Base-by-base conservation (phyloP, 331 rosid species). In the Arachis monticola region DNA sequence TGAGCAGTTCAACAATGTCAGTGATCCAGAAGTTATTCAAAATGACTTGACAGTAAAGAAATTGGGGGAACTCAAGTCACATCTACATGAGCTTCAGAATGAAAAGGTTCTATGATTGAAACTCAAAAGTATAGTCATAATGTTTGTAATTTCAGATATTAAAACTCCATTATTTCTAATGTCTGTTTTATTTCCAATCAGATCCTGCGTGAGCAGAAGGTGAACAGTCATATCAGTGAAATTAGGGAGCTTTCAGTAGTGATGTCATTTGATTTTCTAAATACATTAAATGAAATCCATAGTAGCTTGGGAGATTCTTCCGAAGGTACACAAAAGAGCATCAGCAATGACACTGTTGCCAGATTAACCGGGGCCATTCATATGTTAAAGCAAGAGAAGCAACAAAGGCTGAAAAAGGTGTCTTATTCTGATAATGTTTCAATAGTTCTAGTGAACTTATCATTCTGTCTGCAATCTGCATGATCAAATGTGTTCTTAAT, bases 331-430 rank as follows among this genome's bases (percentile, higher is more conserved):
- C 78, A 31, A 17, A 85, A 80, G 83, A 88, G 92, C 87, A 86
- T 93, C 73, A 89, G 95, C 83, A 93, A 93, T 8, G 93, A 88
- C 55, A 89, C 97, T 59, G 92, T 91, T 79, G 97, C 98, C 30
- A 75, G 86, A 84, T 84, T 91, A 83, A 85, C 90, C 1, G 92
- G 86, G 65, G 80, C 79, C 60, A 86, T 89, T 68, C 86, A 80
- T 80, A 85, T 89, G n/a, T 83, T 93, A 45, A 88, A 82, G 85
- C 89, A 85, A 71, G 90, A 88, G 70, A 89, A 93, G 70, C 83
- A 88, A 67, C 82, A 83, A 73, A 87, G 95, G 88, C 83, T 89
- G 22, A 87, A 81, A 60, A 93, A 91, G 98, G 98, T 93, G 83
- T 78, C 41, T 76, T 70, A 17, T 55, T 62, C 72, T 69, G 55